Conservation (phyloP, 116 monocot species). For the Iris pallida region DNA sequence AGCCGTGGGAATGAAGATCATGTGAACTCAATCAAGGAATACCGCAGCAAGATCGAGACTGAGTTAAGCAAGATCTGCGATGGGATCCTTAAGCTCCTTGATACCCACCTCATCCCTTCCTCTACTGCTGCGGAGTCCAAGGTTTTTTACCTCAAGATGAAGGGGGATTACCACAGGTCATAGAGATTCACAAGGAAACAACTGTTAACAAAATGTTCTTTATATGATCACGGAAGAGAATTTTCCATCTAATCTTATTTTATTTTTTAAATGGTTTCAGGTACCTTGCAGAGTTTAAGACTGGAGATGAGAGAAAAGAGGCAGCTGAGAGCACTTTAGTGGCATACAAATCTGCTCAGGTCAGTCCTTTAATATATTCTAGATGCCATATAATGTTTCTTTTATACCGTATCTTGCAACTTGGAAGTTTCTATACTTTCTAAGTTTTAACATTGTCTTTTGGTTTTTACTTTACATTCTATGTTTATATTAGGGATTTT, state of each 20-base stretch:
- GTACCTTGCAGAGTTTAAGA: slow-evolving; percentile 75
- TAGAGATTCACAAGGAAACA: neutral
- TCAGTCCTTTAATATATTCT: neutral
- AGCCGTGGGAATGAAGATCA: slow-evolving; percentile 40
- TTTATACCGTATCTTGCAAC: too few relatives aligned
- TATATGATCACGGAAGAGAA: too few relatives aligned
- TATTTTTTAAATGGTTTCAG: slow-evolving; percentile 11
- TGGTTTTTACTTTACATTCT: too few relatives aligned
- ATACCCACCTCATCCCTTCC: slow-evolving; percentile 34
- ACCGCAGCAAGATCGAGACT: slow-evolving; percentile 44
- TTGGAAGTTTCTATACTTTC: too few relatives aligned
- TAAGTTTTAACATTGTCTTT: too few relatives aligned
- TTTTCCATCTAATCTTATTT: neutral
- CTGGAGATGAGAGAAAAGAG: slow-evolving; percentile 55
- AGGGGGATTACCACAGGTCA: slow-evolving; percentile 60
- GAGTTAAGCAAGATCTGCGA: slow-evolving; percentile 43
- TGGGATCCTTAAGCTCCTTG: slow-evolving; percentile 34
- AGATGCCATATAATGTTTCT: too few relatives aligned
- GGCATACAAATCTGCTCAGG: slow-evolving; percentile 60
- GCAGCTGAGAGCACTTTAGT: slow-evolving; percentile 44
- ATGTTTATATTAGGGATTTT: too few relatives aligned
- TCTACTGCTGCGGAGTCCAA: slow-evolving; percentile 35
- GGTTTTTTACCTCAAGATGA: slow-evolving; percentile 60
- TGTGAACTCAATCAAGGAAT: slow-evolving; percentile 27
- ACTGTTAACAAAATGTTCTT: neutral